phyloP scores from a whole-genome alignment of 176 grass and related monocot species.

The Cenchrus purpureus region DNA sequence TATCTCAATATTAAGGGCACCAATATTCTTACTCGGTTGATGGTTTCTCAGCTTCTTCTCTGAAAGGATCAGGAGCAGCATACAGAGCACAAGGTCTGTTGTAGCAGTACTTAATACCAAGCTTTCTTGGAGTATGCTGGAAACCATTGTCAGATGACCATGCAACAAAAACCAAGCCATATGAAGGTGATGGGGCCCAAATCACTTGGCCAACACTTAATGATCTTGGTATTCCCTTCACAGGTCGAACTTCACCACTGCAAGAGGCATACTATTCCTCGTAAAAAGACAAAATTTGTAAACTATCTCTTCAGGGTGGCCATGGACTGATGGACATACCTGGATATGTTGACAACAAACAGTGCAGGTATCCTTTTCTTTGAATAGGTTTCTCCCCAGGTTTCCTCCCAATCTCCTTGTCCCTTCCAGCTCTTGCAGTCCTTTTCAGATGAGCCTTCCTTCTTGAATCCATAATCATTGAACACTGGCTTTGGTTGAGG shows the following conservation, averaged over 20 bases:
- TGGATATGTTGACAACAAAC: slow-evolving; percentile 70
- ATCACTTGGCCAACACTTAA: slow-evolving; percentile 93
- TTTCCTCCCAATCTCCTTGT: slow-evolving; percentile 90
- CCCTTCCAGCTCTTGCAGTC: slow-evolving; percentile 92
- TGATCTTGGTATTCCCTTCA: slow-evolving; percentile 71
- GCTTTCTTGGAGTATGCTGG: slow-evolving; percentile 76
- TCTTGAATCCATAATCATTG: slow-evolving; percentile 75
- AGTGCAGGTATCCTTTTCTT: slow-evolving; percentile 89
- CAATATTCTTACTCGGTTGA: slow-evolving; percentile 49
- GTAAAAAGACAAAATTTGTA: slow-evolving; percentile 13
- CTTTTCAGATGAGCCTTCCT: slow-evolving; percentile 67
- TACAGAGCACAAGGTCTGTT: slow-evolving; percentile 89
- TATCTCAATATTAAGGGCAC: neutral
- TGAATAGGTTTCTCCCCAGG: slow-evolving; percentile 91
- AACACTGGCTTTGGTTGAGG: slow-evolving; percentile 76
- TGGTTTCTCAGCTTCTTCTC: slow-evolving; percentile 45
- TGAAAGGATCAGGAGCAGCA: slow-evolving; percentile 67
- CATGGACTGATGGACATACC: slow-evolving; percentile 43
- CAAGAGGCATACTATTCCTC: slow-evolving; percentile 21
- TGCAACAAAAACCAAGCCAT: slow-evolving; percentile 87
- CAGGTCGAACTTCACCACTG: slow-evolving; percentile 84
- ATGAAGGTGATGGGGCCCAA: slow-evolving; percentile 72
- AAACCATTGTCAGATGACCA: slow-evolving; percentile 89
- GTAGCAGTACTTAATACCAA: slow-evolving; percentile 98
- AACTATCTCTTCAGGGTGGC: slow-evolving; percentile 16